Conservation (phyloP, 768 basidiomycete genomes). For the Boletus reticulatus region DNA sequence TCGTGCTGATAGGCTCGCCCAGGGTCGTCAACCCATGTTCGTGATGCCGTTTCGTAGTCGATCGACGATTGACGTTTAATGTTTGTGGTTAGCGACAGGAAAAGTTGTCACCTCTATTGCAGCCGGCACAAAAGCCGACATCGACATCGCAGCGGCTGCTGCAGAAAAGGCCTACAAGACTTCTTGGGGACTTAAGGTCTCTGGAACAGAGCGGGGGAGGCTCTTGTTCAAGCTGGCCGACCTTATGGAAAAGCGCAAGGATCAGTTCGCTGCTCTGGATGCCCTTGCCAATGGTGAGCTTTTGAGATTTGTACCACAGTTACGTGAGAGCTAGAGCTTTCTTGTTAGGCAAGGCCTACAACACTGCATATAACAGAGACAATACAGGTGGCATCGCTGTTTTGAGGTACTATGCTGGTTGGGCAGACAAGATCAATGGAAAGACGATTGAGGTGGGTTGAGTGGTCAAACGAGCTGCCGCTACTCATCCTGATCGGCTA, state of each 20-base stretch:
- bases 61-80: conserved; percentile 17
- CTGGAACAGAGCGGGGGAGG: neutral
- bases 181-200: conserved; percentile 8
- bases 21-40: conserved; percentile 57
- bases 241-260: conserved; percentile 6
- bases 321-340: neutral
- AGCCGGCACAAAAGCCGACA: conserved; percentile 5
- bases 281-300: conserved; percentile 1
- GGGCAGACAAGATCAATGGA: conserved; percentile 13
- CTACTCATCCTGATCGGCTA: neutral
- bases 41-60: conserved; percentile 7
- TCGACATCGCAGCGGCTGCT: conserved; percentile 6
- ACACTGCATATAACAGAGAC: neutral
- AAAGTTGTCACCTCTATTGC: conserved; percentile 8
- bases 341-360: conserved; percentile 6
- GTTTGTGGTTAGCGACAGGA: conserved; percentile 8
- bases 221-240: conserved; percentile 9
- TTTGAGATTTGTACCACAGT: neutral
- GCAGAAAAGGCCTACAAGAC: conserved; percentile 4
- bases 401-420: conserved; percentile 11
- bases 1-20: conserved; percentile 6
- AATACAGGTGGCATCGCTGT: neutral
- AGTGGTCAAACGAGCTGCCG: neutral
- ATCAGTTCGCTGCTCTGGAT: conserved; percentile 9
- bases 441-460: conserved; percentile 2